Evolutionary conservation across 257 asterid genomes (phyloP), one percentile per base, ranked within the genome.

Genomic region (Cruciata laevipes): DNA sequence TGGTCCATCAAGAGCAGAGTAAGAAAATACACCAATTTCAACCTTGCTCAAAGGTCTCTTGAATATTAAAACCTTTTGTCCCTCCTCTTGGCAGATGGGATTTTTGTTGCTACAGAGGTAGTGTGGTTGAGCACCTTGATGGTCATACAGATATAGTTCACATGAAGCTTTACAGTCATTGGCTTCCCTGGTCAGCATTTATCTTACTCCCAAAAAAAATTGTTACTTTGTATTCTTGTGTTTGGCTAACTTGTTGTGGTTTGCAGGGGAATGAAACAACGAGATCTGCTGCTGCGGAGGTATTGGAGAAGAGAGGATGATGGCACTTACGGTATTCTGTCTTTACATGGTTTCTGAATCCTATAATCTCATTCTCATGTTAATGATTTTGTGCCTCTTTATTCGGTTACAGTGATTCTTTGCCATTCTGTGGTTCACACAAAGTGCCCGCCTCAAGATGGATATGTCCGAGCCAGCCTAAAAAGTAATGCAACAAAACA

Each of bases 301-400:
- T 90, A 88, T 78, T 93, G 99, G 99, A 93, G 99, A 79, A 85
- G 92, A 80, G 99, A 93, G 83, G 96, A 88, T 21, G 97, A 93
- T 56, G 97, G 97, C 76, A 85, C 95, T 66, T 93, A 90, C 35
- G 99, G 99, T 93, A 84, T 61, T 37, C 23, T 47, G n/a, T 55
- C 44, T 55, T 55, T 33, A 49, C 21, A 10, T 51, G 31, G 5
- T 11, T 31, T 44, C 13, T 30, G 62, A 55, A 63, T 14, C 16
- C 37, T 24, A 32, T 78, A 5, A n/a, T 51, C 55, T 47, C 55
- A 47, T 2, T 20, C 37, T 73, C 49, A 59, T 20, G 31, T 49
- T 33, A 65, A 51, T 38, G 17, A 40, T 35, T 27, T 47, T n/a
- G 32, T 20, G 30, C 20, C 25, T 18, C 44, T 31, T 4, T 63